Base-by-base conservation (phyloP, 306 rosid genomes). In the Bauhinia variegata region DNA sequence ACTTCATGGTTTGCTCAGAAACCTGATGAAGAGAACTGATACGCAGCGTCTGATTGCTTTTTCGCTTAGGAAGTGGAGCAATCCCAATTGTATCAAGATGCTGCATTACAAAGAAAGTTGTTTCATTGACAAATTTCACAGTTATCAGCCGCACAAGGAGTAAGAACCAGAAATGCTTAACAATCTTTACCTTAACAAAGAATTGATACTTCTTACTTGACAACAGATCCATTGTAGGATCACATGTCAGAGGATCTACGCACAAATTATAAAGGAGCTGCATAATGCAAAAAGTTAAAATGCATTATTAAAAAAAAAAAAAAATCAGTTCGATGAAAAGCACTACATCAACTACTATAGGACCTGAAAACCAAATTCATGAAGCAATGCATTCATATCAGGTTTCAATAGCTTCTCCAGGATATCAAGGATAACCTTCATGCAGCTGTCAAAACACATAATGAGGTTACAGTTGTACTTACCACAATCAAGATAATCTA, bases 11-110 rank as follows among this genome's bases (percentile, higher is more conserved):
- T 51, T 15, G 36, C 5, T 41, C 14, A 67, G 41, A 74, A 61
- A 93, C 98, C 98, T 89, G 96, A 83, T 93, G 98, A 81, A 93
- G 98, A 43, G 97, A 89, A 75, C 96, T 89, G 79, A 88, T 81
- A 2, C 98, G 98, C 33, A 88, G 95, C 12, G 89, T 76, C 75
- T 89, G 96, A 77, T 86, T 89, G 86, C 78, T 84, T 62, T 72
- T 93, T 54, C 98, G 83, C 78, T 88, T 93, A 49, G 97, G 97
- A 80, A 93, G 98, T 38, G 95, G 95, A 46, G 95, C 85, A 67
- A 89, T 72, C 65, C 96, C 96, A 75, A 93, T 61, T 16, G 87
- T 78, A 73, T 86, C 91, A 56, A 93, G 79, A 78, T 93, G 98
- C 98, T 93, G 83, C 71, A 81, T 63, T 13, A 63, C 43, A 64